Conservation (phyloP, 345 rosid species). For the Hirschfeldia incana region DNA sequence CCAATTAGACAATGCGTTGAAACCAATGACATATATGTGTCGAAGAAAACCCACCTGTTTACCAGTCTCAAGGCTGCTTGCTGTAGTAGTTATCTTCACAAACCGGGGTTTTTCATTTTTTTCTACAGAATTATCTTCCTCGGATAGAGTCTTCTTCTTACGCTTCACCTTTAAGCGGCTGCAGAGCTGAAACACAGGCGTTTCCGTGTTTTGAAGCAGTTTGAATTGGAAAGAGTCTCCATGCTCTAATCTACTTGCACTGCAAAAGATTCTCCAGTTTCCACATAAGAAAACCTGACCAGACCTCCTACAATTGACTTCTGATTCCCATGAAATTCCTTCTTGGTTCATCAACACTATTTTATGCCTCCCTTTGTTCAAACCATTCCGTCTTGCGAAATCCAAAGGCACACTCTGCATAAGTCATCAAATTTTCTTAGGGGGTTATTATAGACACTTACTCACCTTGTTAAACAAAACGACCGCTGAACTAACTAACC, state of each 20-base stretch:
- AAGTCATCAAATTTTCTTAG: background rate
- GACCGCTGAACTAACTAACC: slow-evolving; percentile 1
- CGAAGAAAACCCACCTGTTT: background rate
- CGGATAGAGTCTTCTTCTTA: background rate
- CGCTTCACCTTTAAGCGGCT: background rate
- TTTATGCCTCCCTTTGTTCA: background rate
- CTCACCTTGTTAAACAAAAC: background rate
- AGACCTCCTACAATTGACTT: background rate
- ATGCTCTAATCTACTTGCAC: background rate
- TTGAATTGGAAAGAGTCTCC: slow-evolving; percentile 16
- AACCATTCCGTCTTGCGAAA: slow-evolving; percentile 19
- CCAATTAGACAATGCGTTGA: background rate
- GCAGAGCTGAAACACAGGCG: slow-evolving; percentile 4
- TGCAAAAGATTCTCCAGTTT: slow-evolving; percentile 30
- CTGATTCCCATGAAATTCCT: slow-evolving; percentile 22
- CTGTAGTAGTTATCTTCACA: background rate
- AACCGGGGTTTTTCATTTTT: background rate
- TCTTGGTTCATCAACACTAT: slow-evolving; percentile 30
- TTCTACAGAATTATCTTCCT: background rate
- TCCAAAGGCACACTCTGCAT: slow-evolving; percentile 16
- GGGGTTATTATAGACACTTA: background rate
- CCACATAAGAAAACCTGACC: background rate
- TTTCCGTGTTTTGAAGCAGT: background rate
- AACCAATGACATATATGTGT: background rate
- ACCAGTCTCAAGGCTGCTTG: background rate